Evolutionary conservation across 2,329 filamentous ascomycete species (phyloP).

Genomic region (Zymoseptoria ardabiliae): DNA sequence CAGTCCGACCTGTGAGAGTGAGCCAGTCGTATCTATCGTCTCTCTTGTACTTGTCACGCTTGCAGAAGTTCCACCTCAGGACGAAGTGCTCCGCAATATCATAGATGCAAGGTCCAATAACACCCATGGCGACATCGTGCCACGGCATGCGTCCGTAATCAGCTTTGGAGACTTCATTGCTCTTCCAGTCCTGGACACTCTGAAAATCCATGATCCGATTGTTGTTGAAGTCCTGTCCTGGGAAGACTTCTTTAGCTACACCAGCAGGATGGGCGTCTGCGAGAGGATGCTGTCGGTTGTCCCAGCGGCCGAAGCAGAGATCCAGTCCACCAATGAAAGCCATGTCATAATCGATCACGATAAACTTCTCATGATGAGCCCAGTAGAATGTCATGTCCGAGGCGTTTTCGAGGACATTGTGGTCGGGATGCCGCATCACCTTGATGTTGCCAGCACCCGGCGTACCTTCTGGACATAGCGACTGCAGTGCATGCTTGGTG

Average conservation of each 20-base stretch:
- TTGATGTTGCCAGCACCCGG: slow-evolving; percentile 83
- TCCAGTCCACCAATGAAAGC: slow-evolving; percentile 94
- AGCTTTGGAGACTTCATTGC: slow-evolving; percentile 84
- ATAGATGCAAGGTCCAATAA: slow-evolving; percentile 83
- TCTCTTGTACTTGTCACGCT: slow-evolving; percentile 96
- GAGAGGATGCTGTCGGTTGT: slow-evolving; percentile 74
- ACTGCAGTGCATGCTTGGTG: slow-evolving; percentile 77
- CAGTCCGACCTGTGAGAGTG: slow-evolving; percentile 65
- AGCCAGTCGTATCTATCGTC: slow-evolving; percentile 80
- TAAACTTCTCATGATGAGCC: slow-evolving; percentile 97
- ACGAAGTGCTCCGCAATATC: slow-evolving; percentile 96
- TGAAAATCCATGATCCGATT: slow-evolving; percentile 95
- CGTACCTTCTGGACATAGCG: slow-evolving; percentile 71
- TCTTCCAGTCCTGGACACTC: slow-evolving; percentile 82
- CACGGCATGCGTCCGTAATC: slow-evolving; percentile 95
- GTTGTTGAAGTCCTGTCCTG: slow-evolving; percentile 97
- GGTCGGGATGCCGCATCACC: slow-evolving; percentile 85
- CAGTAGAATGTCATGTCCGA: slow-evolving; percentile 97
- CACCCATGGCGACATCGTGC: slow-evolving; percentile 90
- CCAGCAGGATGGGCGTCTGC: slow-evolving; percentile 82
- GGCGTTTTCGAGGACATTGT: slow-evolving; percentile 88
- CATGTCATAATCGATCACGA: slow-evolving; percentile 83
- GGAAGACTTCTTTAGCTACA: slow-evolving; percentile 76
- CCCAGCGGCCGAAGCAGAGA: slow-evolving; percentile 93
- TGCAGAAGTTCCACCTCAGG: slow-evolving; percentile 91